Evolutionary conservation across 2,329 filamentous ascomycete genomes (phyloP).

Genomic region (Scytalidium lignicola): DNA sequence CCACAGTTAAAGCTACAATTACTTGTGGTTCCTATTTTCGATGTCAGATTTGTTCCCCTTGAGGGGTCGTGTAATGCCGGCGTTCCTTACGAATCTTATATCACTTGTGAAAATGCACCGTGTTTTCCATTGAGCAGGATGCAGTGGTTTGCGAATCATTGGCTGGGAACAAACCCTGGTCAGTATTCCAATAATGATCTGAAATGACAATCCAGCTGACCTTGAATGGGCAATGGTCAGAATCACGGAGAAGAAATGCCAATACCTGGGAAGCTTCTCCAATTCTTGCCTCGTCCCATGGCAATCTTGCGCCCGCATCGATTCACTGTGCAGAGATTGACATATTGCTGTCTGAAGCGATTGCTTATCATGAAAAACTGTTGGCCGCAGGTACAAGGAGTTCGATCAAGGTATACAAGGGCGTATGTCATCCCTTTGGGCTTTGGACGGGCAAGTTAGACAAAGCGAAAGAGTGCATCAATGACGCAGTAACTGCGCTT

Average conservation of each 20-base stretch:
- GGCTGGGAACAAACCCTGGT: slow-evolving; percentile 29
- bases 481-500: slow-evolving; percentile 22
- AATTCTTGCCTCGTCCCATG: slow-evolving; percentile 29
- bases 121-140: slow-evolving; percentile 30
- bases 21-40: too few relatives aligned
- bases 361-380: slow-evolving; percentile 29
- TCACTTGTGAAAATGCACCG: slow-evolving; percentile 28
- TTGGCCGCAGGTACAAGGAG: slow-evolving; percentile 26
- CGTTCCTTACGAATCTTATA: too few relatives aligned
- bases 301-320: slow-evolving; percentile 28
- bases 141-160: slow-evolving; percentile 33
- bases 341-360: slow-evolving; percentile 28
- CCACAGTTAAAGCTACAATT: too few relatives aligned
- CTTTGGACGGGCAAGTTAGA: slow-evolving; percentile 31
- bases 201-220: background rate
- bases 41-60: too few relatives aligned
- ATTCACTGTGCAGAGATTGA: slow-evolving; percentile 31
- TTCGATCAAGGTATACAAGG: slow-evolving; percentile 30
- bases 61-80: too few relatives aligned
- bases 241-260: slow-evolving; percentile 19
- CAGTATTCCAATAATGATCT: background rate
- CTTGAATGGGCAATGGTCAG: slow-evolving; percentile 1
- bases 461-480: slow-evolving; percentile 27
- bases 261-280: slow-evolving; percentile 29
- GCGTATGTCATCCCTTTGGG: slow-evolving; percentile 31